Percentiles rank a stretch among this genome's conserved stretches.
These are phyloP conservation scores for Achaetomiella virescens DNA, from an alignment of 495 filamentous ascomycete species.

Conservation along the genomic window DNA sequence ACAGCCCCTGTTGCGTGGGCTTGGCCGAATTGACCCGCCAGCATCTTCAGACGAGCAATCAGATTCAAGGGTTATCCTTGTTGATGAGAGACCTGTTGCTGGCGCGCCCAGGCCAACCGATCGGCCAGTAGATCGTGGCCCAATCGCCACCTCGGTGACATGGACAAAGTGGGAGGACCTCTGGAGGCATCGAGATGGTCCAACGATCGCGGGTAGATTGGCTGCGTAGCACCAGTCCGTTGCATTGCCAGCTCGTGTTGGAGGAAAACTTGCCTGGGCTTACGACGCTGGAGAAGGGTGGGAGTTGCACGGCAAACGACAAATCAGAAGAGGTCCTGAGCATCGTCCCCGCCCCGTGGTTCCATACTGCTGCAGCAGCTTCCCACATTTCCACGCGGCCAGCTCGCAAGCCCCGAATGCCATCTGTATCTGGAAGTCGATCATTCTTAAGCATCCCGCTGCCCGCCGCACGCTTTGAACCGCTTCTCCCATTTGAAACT, in stretches of 20 bases:
- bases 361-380: constrained; percentile 16
- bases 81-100: background rate
- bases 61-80: background rate
- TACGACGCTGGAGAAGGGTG: background rate
- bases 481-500: constrained; percentile 16
- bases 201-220: background rate
- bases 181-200: background rate
- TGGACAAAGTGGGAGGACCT: background rate
- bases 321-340: constrained; percentile 14
- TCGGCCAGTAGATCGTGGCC: background rate
- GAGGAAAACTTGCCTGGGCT: background rate
- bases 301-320: constrained; percentile 12
- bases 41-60: background rate
- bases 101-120: background rate
- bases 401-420: background rate
- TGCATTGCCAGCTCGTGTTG: constrained; percentile 1
- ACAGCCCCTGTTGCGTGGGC: background rate
- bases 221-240: background rate
- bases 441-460: constrained; percentile 21
- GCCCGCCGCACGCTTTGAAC: constrained; percentile 14
- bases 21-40: background rate
- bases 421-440: constrained; percentile 23
- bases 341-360: constrained; percentile 4
- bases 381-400: constrained; percentile 18
- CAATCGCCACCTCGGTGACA: background rate